phyloP scores from a whole-genome alignment of 1,284 basidiomycete species.

The Puccinia coronata region DNA sequence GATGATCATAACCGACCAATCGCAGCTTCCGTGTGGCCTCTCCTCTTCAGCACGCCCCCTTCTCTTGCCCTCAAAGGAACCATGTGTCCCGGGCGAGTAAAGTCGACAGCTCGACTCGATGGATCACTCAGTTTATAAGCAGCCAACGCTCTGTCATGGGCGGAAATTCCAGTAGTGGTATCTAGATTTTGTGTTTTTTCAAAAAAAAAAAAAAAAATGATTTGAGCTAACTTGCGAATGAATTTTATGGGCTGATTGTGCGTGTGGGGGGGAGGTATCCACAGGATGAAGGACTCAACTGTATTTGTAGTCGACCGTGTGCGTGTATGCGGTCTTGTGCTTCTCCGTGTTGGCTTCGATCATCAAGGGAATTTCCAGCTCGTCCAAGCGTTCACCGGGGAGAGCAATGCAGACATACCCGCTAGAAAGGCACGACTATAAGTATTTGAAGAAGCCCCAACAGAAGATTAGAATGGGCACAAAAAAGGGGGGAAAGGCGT shows the following conservation, averaged over 20 bases:
- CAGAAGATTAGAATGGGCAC: background rate
- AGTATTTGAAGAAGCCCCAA: background rate
- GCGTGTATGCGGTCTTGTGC: slow-evolving; percentile 93
- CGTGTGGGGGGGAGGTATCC: background rate
- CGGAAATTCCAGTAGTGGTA: slow-evolving; percentile 94
- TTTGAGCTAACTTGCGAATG: too few species aligned
- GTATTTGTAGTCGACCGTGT: slow-evolving; percentile 88
- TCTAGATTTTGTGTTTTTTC: too few species aligned
- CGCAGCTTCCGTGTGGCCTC: slow-evolving; percentile 89
- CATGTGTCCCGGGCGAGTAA: slow-evolving; percentile 91
- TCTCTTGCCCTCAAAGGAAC: slow-evolving; percentile 83
- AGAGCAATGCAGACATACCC: slow-evolving; percentile 93
- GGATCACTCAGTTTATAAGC: slow-evolving; percentile 73
- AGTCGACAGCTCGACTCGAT: slow-evolving; percentile 68
- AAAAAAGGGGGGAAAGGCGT: background rate
- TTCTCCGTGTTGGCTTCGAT: slow-evolving; percentile 85
- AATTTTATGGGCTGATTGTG: too few species aligned
- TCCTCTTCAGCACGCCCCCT: slow-evolving; percentile 79
- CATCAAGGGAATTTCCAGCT: slow-evolving; percentile 91
- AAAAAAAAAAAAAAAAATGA: slow-evolving; percentile 4
- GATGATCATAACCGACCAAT: slow-evolving; percentile 64
- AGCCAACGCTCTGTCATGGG: slow-evolving; percentile 87
- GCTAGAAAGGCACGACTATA: slow-evolving; percentile 61
- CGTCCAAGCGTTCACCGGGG: slow-evolving; percentile 72
- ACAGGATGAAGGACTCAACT: slow-evolving; percentile 62